Base-by-base conservation (phyloP, 2,329 filamentous ascomycete species). In the Xylaria hypoxylon region DNA sequence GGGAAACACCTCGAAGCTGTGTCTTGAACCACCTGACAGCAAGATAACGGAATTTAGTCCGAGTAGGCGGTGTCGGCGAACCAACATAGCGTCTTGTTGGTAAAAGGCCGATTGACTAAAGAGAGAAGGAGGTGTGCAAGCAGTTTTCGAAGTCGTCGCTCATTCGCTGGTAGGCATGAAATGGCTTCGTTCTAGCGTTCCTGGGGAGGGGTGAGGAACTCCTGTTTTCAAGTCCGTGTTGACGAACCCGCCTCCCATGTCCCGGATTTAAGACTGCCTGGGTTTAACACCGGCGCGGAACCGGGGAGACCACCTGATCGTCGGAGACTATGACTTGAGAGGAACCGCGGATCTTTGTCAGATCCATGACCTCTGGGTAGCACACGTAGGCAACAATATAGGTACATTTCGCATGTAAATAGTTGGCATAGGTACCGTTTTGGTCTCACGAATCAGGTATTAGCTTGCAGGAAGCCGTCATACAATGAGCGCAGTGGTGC, bases 1-100 rank as follows among this genome's bases (percentile, higher is more conserved):
- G 0, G 86, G 87, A 55, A 89, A 80, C 85, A 89, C 87, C 76
- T 89, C 89, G 75, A 89, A 89, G 0, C 83, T 86, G 71, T 90
- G 87, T 0, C 87, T 87, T 1, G 86, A 89, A 71, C 89, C 87
- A 0, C 87, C 87, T 0, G 85, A 83, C 0, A 85, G 68, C 31
- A 53, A 5, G 0, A 88, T 72, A 2, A 89, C 75, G 2, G 89
- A 78, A 0, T 80, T 82, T 84, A 90, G 52, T 90, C 85, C 0
- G 86, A 88, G 70, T 89, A 85, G 7, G 77, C 80, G 0, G 86
- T 87, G 70, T 90, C 88, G 0, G 87, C 86, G 66, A 87, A 87
- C 88, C 88, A 90, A 72, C 88, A 90, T n/a, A 90, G 75, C 1
- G 80, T 82, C 71, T 83, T 83, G 33, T 83, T 79, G 1, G 89